A percentile compares a stretch with the other conserved stretches of the same genome.
phyloP scores from a whole-genome alignment of 306 rosid species.

The Trifolium subterraneum region DNA sequence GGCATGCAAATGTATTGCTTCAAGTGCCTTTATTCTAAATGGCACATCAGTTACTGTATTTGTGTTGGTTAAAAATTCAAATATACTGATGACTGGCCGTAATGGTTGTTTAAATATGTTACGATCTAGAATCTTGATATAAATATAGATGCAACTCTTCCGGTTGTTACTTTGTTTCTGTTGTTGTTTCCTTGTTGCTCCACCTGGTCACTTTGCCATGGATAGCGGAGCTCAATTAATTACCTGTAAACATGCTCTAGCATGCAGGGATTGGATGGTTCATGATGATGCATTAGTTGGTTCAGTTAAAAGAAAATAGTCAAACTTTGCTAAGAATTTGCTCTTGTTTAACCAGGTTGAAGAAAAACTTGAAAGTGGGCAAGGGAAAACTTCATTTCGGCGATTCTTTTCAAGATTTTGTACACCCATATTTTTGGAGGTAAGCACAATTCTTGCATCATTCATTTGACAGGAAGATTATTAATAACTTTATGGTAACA shows the following conservation, averaged over 20 bases:
- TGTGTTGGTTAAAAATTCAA: not conserved
- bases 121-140: conserved; percentile 23
- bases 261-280: conserved; percentile 23
- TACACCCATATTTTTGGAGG: conserved; percentile 99
- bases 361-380: conserved; percentile 97
- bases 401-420: conserved; percentile 93
- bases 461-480: conserved; percentile 8
- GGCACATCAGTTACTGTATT: conserved; percentile 12
- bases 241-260: conserved; percentile 14
- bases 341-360: conserved; percentile 66
- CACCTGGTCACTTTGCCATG: conserved; percentile 20
- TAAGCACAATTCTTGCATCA: conserved; percentile 35
- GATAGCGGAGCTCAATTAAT: conserved; percentile 18
- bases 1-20: not conserved
- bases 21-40: conserved; percentile 22
- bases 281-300: conserved; percentile 27
- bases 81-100: conserved; percentile 1
- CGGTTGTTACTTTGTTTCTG: conserved; percentile 25
- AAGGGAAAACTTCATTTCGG: conserved; percentile 77
- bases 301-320: conserved; percentile 24
- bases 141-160: conserved; percentile 25
- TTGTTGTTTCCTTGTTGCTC: conserved; percentile 17
- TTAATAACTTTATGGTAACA: conserved; percentile 33
- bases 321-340: conserved; percentile 42
- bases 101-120: conserved; percentile 22